phyloP scores from a whole-genome alignment of 2,329 filamentous ascomycete genomes.

The Pseudogymnoascus verrucosus region DNA sequence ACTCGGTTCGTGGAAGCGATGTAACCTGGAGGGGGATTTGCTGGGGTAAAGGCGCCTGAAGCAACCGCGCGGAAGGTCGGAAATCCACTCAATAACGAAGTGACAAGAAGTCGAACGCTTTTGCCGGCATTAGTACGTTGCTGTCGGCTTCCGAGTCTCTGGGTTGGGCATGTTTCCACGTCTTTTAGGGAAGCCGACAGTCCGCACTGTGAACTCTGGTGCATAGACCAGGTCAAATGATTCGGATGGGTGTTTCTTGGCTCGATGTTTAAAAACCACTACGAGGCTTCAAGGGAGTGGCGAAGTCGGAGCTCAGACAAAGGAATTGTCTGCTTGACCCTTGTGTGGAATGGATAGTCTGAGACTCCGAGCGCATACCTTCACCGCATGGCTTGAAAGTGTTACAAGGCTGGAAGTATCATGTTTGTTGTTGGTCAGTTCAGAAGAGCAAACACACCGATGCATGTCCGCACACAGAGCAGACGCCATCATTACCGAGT shows the following conservation, averaged over 20 bases:
- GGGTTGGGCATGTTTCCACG: background rate
- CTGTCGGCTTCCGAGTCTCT: background rate
- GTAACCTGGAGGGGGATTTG: background rate
- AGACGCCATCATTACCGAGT: background rate
- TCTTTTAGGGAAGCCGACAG: background rate
- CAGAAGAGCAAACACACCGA: slow-evolving; percentile 1
- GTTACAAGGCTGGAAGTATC: background rate
- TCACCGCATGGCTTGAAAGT: background rate
- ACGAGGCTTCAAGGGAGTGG: background rate
- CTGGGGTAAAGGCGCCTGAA: slow-evolving; percentile 6
- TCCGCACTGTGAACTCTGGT: background rate
- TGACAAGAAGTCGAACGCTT: background rate
- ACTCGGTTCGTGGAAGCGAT: background rate
- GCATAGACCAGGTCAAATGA: background rate
- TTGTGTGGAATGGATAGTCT: background rate
- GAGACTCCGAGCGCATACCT: background rate
- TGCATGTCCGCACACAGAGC: background rate
- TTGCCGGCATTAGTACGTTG: background rate
- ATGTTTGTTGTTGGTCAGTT: background rate
- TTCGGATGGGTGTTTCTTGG: background rate
- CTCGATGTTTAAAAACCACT: background rate
- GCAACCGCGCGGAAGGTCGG: slow-evolving; percentile 7
- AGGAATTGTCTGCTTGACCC: background rate
- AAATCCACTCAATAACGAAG: background rate
- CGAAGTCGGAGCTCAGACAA: background rate